phyloP scores from a whole-genome alignment of 257 asterid genomes.

The Nicotiana sylvestris region DNA sequence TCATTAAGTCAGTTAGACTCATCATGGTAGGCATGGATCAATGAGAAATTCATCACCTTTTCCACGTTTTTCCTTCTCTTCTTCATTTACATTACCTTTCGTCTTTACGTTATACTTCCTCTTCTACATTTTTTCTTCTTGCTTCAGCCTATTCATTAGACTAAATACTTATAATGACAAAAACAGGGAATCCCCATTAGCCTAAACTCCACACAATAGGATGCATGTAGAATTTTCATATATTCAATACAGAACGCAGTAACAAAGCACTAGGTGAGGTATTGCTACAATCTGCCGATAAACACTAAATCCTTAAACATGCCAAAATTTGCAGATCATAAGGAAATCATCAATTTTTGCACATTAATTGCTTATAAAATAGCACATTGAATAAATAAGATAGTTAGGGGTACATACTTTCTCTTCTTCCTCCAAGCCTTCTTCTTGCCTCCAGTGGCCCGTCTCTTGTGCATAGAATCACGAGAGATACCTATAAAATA shows the following conservation, averaged over 20 bases:
- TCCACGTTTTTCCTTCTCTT: background rate
- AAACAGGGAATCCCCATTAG: background rate
- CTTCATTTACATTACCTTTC: background rate
- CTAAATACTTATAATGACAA: background rate
- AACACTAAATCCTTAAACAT: background rate
- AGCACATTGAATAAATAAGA: background rate
- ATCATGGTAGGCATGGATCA: background rate
- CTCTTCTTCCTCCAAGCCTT: constrained; percentile 55
- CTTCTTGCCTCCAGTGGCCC: constrained; percentile 57
- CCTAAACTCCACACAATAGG: background rate
- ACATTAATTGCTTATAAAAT: background rate
- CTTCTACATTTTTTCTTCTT: background rate
- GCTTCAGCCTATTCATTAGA: background rate
- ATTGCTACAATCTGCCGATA: background rate
- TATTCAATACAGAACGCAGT: background rate
- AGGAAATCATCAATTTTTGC: no score
- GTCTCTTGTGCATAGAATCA: constrained; percentile 56
- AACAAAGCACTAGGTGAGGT: background rate
- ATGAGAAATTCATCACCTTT: background rate
- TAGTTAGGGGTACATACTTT: constrained; percentile 25
- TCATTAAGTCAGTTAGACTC: background rate
- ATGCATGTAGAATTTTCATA: background rate
- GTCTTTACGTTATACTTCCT: background rate
- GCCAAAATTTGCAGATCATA: background rate
- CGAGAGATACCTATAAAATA: constrained; percentile 36